Conservation (phyloP, 2,329 filamentous ascomycete species). For the Cadophora malorum region DNA sequence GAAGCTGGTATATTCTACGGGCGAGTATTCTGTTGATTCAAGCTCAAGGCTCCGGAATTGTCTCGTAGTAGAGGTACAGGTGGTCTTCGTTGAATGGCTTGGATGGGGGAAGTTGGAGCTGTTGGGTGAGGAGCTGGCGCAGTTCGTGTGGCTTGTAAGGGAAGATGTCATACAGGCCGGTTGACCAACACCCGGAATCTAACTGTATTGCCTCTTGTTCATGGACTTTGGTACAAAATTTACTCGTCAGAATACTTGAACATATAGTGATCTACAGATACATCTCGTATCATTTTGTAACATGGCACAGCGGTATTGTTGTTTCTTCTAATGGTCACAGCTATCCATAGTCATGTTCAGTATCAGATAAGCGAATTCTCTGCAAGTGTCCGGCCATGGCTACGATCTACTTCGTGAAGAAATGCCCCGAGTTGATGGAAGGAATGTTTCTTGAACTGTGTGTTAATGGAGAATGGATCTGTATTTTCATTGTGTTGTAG, state of each 20-base stretch:
- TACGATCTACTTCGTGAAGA: neutral
- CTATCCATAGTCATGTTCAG: neutral
- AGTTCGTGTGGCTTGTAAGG: slow-evolving; percentile 11
- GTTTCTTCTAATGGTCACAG: neutral
- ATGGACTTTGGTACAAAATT: neutral
- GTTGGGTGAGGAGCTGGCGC: slow-evolving; percentile 1
- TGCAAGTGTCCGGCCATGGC: neutral
- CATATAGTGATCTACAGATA: neutral
- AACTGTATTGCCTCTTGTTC: neutral
- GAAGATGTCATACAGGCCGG: slow-evolving; percentile 9
- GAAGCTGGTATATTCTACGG: neutral
- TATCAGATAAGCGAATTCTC: neutral
- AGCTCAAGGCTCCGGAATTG: neutral
- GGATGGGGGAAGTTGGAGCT: neutral
- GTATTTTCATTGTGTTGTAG: neutral
- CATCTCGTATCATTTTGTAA: neutral
- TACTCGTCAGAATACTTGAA: neutral
- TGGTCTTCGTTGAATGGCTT: neutral
- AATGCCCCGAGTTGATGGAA: neutral
- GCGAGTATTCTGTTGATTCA: neutral
- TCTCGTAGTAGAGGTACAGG: neutral
- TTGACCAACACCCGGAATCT: neutral
- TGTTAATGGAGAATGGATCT: neutral
- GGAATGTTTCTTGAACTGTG: neutral
- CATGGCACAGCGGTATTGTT: neutral